Base-by-base conservation (phyloP, 805 yeast genomes). In the Grigorovia transvaalensis region DNA sequence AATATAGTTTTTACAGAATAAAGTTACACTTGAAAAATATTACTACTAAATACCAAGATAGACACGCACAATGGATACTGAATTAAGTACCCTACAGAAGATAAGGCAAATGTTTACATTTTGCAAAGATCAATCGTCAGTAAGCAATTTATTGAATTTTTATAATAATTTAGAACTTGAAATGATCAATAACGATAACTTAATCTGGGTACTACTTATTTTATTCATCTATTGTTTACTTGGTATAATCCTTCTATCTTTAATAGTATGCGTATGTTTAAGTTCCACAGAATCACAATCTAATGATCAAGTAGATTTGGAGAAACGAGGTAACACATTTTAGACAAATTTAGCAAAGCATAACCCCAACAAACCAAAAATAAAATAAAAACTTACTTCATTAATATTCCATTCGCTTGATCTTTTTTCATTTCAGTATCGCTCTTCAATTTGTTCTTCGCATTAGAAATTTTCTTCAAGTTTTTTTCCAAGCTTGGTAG, bases 181-280 rank as follows among this genome's bases (percentile, higher is more conserved):
- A 15, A 15, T 38, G 15, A 38, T 38, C 8, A 12, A 38, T 15
- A 15, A 15, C 42, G 42, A 38, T 38, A 7, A 38, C 15, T 15
- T 38, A 38, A 15, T 12, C 15, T 38, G 42, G 42, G n/a, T 38
- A 15, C 15, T 38, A 38, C 33, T 46, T 4, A 41, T 46, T 15
- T 46, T 43, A 43, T 46, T 46, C n/a, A 38, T 46, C 15, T 46
- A 46, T 38, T 46, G 44, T 38, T 3, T 46, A 13, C n/a, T 46
- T 13, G 48, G 48, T 4, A 23, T 46, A 13, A 20, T 46, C 7
- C 9, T 35, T 17, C 17, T 46, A 15, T 38, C 42, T 15, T 38
- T 38, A 38, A 3, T 38, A 38, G 17, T 38, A 15, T 38, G 42
- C 8, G 9, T 38, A 7, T 38, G n/a, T 38, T 38, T 38, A 15